Base-by-base conservation (phyloP, 2,329 filamentous ascomycete species). In the Byssoonygena ceratinophila region DNA sequence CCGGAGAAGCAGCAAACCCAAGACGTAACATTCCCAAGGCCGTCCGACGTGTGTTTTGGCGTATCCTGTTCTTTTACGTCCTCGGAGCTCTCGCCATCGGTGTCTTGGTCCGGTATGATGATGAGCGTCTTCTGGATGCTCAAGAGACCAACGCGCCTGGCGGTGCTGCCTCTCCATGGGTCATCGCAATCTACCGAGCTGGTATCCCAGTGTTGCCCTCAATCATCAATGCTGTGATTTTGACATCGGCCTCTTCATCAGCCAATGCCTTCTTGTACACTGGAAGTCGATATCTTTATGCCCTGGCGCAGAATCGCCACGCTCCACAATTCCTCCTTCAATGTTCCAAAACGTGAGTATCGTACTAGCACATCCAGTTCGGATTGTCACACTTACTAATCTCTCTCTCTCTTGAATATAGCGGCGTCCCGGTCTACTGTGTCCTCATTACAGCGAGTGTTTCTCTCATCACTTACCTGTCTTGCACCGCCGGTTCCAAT, bases 211-310 rank as follows among this genome's bases (percentile, higher is more conserved):
- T 76, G 5, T 76, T 89, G 3, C 82, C 84, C 0, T 81, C 80
- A 4, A 78, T 90, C 51, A 82, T 90, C 67, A 91, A 91, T 64
- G 85, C 84, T 32, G 74, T 89, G 23, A 82, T 90, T 59, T 75
- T 89, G 58, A 85, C 82, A 0, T 84, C 82, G 0, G 84, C 82
- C 0, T 83, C 80, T 68, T 87, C 83, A 0, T 76, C 83, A 0
- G 81, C 78, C 0, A 88, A 88, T 59, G 80, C 83, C 58, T 79
- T 77, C 61, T 71, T 89, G 49, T 75, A 76, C 60, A 71, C 73
- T 1, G 74, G 73, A 9, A 77, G 74, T 5, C 72, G 77, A 55
- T 74, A 74, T 52, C 68, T 80, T 8, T 78, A 76, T 57, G 67
- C 67, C 27, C 60, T 71, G 1, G 69, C 69, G 0, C 59, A 76